phyloP scores from a whole-genome alignment of 352 stramenopile genomes.

The Globisporangium solare region DNA sequence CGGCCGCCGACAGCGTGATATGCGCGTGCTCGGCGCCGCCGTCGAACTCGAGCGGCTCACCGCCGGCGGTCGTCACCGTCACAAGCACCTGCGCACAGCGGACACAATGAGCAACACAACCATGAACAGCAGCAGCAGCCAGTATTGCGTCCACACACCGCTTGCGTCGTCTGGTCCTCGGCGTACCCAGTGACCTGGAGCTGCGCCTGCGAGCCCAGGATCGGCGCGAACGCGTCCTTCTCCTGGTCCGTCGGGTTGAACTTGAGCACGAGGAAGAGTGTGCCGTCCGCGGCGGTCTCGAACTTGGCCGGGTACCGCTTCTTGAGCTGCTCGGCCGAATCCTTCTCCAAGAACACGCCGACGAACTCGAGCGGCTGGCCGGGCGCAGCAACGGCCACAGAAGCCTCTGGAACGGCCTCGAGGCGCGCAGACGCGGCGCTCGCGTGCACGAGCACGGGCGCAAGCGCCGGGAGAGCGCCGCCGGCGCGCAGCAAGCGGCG shows the following conservation, averaged over 20 bases:
- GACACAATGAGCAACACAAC: not conserved
- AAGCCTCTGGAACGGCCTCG: conserved; percentile 11
- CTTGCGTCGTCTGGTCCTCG: conserved; percentile 63
- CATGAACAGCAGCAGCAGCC: too few species aligned
- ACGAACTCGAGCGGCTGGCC: conserved; percentile 55
- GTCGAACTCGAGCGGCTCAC: conserved; percentile 55
- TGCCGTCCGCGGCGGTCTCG: conserved; percentile 18
- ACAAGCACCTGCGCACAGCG: conserved; percentile 43
- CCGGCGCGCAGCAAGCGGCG: conserved; percentile 16
- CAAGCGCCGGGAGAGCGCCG: not conserved
- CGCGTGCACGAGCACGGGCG: conserved; percentile 16
- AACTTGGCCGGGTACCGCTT: conserved; percentile 61
- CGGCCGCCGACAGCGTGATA: conserved; percentile 52
- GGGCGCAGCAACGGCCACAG: not conserved
- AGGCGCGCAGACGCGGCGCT: conserved; percentile 20
- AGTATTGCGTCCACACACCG: conserved; percentile 18
- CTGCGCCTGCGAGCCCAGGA: conserved; percentile 51
- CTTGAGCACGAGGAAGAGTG: conserved; percentile 71
- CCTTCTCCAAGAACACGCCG: conserved; percentile 68
- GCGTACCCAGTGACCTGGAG: conserved; percentile 63
- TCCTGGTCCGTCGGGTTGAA: conserved; percentile 69
- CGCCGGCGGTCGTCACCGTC: conserved; percentile 50
- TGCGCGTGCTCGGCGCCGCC: conserved; percentile 41
- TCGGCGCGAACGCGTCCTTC: conserved; percentile 66
- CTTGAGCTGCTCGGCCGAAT: conserved; percentile 39